phyloP scores from a whole-genome alignment of 495 filamentous ascomycete genomes.

The Parmelia sp. region DNA sequence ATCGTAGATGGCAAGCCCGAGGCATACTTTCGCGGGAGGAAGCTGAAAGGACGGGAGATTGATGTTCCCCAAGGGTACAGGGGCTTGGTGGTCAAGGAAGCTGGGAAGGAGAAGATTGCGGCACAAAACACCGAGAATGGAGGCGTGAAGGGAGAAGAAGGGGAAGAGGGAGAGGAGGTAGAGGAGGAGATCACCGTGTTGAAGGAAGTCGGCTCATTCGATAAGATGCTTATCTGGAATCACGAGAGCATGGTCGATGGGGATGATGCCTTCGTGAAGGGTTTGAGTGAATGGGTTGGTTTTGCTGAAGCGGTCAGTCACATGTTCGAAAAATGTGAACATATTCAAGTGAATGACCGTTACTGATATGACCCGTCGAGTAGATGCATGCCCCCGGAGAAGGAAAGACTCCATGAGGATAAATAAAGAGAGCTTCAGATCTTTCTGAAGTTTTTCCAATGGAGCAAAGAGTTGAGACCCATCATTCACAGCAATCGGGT shows the following conservation, averaged over 20 bases:
- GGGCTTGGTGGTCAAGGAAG: constrained; percentile 48
- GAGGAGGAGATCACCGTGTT: constrained; percentile 52
- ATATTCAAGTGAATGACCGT: background rate
- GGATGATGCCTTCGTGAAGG: constrained; percentile 63
- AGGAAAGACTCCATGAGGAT: background rate
- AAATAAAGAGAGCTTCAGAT: background rate
- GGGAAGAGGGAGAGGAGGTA: constrained; percentile 45
- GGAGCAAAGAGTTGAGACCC: background rate
- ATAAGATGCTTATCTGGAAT: constrained; percentile 74
- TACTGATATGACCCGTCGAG: background rate
- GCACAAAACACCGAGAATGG: constrained; percentile 23
- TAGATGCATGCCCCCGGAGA: constrained; percentile 18
- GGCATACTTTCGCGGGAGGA: constrained; percentile 78
- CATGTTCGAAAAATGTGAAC: background rate
- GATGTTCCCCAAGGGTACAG: constrained; percentile 68
- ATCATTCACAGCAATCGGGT: background rate
- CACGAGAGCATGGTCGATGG: constrained; percentile 66
- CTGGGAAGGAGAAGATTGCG: constrained; percentile 34
- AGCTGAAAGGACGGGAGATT: constrained; percentile 61
- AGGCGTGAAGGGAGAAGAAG: constrained; percentile 34
- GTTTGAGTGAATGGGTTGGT: constrained; percentile 76
- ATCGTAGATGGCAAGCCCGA: constrained; percentile 44
- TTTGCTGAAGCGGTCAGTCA: constrained; percentile 57
- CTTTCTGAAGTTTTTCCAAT: background rate
- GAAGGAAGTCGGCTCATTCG: constrained; percentile 62